Evolutionary conservation across 257 asterid genomes (phyloP), one percentile per base, ranked within the genome.

Genomic region (Plectranthus barbatus): DNA sequence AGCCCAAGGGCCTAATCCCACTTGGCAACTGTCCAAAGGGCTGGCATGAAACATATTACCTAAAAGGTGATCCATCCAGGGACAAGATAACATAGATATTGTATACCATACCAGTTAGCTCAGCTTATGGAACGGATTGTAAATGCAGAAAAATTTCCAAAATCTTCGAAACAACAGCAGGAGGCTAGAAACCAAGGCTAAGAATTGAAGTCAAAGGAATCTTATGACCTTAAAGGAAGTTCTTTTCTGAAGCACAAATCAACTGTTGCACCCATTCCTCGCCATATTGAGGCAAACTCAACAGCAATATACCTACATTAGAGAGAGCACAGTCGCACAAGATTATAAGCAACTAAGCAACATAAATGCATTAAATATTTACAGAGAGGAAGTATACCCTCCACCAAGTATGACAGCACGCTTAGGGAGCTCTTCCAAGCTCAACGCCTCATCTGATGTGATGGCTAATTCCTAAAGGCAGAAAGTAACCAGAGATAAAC

Each of bases 251-350:
- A 93, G 64, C 69, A 81, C 33, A 93, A 78, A 77, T 93, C 95
- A 48, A 90, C 97, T 8, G 82, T 57, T 36, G 86, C 88, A 29
- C 99, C 99, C 96, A 93, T 90, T 51, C 99, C 99, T 52, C 99
- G 84, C 99, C 99, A 93, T 78, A 93, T 93, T 21, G 99, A 93
- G 77, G 99, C 99, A 77, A 93, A 93, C 87, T 93, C 99, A 70
- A 93, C 97, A 56, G 99, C 92, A 80, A 93, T 93, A 50, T 93
- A 93, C 88, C 99, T 93, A 59, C 54, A 60, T 52, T 59, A 29
- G 17, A 46, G 56, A 33, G 62, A 33, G 45, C 29, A 74, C 11
- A 33, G 21, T 52, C 69, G 57, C 36, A 19, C 60, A 31, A 63
- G 56, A 20, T 66, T 62, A 59, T 57, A 50, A 46, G 46, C 47